A percentile compares a stretch with the other conserved stretches of the same genome.
phyloP scores from a whole-genome alignment of 2,329 filamentous ascomycete genomes.

The Fragosphaeria purpurea region DNA sequence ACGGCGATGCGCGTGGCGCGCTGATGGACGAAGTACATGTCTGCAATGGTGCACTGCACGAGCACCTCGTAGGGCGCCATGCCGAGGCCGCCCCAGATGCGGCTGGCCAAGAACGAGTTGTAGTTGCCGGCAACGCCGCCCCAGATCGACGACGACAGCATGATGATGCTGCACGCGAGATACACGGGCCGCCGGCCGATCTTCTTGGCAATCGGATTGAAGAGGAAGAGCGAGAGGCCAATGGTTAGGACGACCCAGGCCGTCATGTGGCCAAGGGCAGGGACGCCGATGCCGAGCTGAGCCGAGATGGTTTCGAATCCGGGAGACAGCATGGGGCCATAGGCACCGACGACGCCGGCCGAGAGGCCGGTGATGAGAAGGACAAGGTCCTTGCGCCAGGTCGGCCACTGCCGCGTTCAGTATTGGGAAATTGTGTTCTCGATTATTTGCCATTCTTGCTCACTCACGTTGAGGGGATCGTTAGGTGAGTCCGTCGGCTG shows the following conservation, averaged over 20 bases:
- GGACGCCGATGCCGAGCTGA: conserved; percentile 32
- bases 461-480: conserved; percentile 35
- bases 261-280: conserved; percentile 32
- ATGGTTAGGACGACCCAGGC: conserved; percentile 39
- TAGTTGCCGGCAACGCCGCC: conserved; percentile 32
- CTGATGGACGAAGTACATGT: conserved; percentile 37
- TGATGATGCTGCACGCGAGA: conserved; percentile 33
- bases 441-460: neutral
- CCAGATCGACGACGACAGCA: conserved; percentile 39
- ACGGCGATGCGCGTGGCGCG: conserved; percentile 31
- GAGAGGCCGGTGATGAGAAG: conserved; percentile 35
- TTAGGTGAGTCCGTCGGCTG: conserved; percentile 39
- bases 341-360: conserved; percentile 38
- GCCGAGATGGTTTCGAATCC: conserved; percentile 36
- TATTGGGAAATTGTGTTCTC: neutral
- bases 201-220: conserved; percentile 41
- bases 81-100: conserved; percentile 35
- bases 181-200: conserved; percentile 41
- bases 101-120: conserved; percentile 33
- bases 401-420: conserved; percentile 7
- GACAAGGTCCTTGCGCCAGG: conserved; percentile 29
- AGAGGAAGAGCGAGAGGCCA: conserved; percentile 37
- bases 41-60: conserved; percentile 40
- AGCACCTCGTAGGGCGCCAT: conserved; percentile 43
- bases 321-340: conserved; percentile 40